Percentiles rank a stretch among this genome's conserved stretches.
Conservation (phyloP, 2,329 filamentous ascomycete species). For the Fusarium torulosum region DNA sequence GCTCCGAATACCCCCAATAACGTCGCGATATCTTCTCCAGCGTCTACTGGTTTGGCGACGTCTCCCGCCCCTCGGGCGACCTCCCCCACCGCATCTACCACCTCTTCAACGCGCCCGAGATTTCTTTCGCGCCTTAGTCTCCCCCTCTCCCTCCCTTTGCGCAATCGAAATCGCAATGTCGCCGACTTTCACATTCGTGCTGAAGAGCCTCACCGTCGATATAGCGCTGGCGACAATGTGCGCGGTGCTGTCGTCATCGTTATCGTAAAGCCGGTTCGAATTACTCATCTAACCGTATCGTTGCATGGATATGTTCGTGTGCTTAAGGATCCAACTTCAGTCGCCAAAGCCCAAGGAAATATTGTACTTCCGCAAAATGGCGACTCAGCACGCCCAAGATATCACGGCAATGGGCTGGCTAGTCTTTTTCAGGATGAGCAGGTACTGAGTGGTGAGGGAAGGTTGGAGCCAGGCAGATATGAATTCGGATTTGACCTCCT, state of each 20-base stretch:
- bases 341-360: conserved; percentile 63
- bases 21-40: conserved; percentile 51
- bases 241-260: conserved; percentile 79
- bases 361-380: conserved; percentile 57
- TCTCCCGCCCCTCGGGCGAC: conserved; percentile 39
- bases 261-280: conserved; percentile 78
- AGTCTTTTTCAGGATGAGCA: conserved; percentile 86
- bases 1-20: conserved; percentile 57
- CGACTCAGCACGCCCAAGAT: conserved; percentile 61
- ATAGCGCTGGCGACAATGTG: conserved; percentile 80
- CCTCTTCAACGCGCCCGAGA: conserved; percentile 49
- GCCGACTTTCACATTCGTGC: conserved; percentile 83
- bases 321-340: conserved; percentile 75
- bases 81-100: conserved; percentile 43
- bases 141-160: conserved; percentile 63
- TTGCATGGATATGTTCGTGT: conserved; percentile 85
- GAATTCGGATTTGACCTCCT: conserved; percentile 83
- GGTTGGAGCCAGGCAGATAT: conserved; percentile 79
- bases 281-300: conserved; percentile 84
- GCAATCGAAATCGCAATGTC: conserved; percentile 71
- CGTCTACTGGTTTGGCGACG: conserved; percentile 55
- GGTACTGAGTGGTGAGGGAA: conserved; percentile 82
- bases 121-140: conserved; percentile 67
- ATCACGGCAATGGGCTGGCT: conserved; percentile 82
- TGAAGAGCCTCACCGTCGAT: conserved; percentile 82